phyloP scores from a whole-genome alignment of 352 stramenopile species.

The Globisporangium yorkense region DNA sequence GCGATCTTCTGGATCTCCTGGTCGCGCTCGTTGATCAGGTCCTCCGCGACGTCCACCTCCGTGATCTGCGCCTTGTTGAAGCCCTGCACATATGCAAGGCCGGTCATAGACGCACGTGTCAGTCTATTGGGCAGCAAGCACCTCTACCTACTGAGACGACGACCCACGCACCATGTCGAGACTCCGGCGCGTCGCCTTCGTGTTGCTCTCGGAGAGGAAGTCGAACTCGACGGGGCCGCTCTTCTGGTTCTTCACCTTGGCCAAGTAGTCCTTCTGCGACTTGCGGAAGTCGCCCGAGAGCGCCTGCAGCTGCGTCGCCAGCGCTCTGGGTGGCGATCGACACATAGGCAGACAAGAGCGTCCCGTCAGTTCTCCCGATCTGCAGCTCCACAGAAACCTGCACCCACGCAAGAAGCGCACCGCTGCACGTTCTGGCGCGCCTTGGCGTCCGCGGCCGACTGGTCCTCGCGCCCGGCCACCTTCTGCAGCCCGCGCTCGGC shows the following conservation, averaged over 20 bases:
- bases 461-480: slow-evolving; percentile 68
- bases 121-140: not conserved
- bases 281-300: slow-evolving; percentile 95
- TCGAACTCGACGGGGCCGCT: slow-evolving; percentile 90
- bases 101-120: not conserved
- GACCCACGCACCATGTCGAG: slow-evolving; percentile 36
- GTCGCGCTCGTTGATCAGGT: slow-evolving; percentile 94
- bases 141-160: slow-evolving; percentile 11
- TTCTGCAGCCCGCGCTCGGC: slow-evolving; percentile 69
- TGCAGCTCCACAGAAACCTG: no score
- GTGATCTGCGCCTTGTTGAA: slow-evolving; percentile 95
- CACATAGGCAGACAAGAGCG: no score
- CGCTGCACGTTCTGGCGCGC: slow-evolving; percentile 82
- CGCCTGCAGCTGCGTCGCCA: slow-evolving; percentile 97
- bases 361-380: no score
- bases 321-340: slow-evolving; percentile 25
- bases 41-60: slow-evolving; percentile 95
- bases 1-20: slow-evolving; percentile 97
- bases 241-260: slow-evolving; percentile 96
- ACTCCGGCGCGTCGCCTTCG: slow-evolving; percentile 46
- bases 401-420: slow-evolving; percentile 15
- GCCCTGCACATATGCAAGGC: slow-evolving; percentile 38
- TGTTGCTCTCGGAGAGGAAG: slow-evolving; percentile 81
- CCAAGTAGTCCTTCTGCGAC: slow-evolving; percentile 98
- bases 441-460: slow-evolving; percentile 77